Percentiles rank a stretch among this genome's conserved stretches.
Evolutionary conservation across 2,329 filamentous ascomycete species (phyloP).

Genomic region (Teratosphaeria epicoccoides): DNA sequence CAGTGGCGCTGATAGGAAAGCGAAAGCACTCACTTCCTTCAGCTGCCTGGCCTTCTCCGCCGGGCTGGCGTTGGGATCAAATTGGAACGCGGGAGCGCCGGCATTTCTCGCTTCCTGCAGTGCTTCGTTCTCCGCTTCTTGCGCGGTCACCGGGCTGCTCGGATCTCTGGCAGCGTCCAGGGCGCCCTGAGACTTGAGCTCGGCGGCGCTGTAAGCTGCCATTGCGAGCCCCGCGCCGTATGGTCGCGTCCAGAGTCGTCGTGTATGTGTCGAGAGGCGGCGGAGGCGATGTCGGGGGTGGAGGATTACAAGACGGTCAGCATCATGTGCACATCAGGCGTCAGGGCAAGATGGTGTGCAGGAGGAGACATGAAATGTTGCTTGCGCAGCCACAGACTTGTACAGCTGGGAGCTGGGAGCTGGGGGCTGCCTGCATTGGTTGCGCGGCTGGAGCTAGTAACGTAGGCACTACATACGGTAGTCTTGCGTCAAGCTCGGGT

Average conservation of each 20-base stretch:
- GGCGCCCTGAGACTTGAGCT: conserved; percentile 73
- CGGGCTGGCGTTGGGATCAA: conserved; percentile 72
- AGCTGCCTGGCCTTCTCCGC: conserved; percentile 78
- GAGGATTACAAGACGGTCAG: neutral
- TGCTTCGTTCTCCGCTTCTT: conserved; percentile 62
- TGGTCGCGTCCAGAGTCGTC: too few species aligned
- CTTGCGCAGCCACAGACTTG: neutral
- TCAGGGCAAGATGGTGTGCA: neutral
- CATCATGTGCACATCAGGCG: neutral
- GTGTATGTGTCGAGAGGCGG: neutral
- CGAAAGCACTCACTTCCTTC: conserved; percentile 53
- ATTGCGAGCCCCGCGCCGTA: conserved; percentile 15
- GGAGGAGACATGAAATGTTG: neutral
- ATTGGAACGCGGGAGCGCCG: conserved; percentile 70
- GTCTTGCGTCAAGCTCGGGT: neutral
- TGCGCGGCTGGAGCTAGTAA: neutral
- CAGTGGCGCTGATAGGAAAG: neutral
- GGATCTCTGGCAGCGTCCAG: conserved; percentile 67
- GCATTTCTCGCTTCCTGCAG: conserved; percentile 68
- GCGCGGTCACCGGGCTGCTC: conserved; percentile 54
- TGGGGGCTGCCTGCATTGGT: too few species aligned
- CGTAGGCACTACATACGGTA: too few species aligned
- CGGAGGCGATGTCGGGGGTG: neutral
- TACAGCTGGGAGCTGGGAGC: neutral
- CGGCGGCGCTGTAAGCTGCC: conserved; percentile 29